Evolutionary conservation across 768 basidiomycete species (phyloP), one percentile per base, ranked within the genome.

Genomic region (Russula virescens): DNA sequence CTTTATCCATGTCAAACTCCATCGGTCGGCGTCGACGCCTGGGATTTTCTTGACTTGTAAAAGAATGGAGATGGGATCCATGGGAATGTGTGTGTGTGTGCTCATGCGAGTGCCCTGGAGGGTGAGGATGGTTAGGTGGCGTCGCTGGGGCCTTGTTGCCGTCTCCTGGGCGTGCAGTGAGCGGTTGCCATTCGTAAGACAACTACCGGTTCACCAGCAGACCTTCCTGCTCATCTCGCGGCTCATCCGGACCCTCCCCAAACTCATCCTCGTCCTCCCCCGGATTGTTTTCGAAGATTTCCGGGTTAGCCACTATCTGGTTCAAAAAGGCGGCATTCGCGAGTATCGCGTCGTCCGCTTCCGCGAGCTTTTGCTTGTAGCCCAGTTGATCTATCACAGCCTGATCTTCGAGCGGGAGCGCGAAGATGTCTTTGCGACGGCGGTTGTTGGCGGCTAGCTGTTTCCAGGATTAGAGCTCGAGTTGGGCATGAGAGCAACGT

Each of bases 1-100:
- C 77, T 71, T 96, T 95, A 71, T 97, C 93, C 85, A 90, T 88
- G 68, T 93, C 89, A 63, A 82, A 82, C 42, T 91, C 89, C 0
- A 81, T 84, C 0, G 85, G 81, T 61, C 75, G 79, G 66, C 79
- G 80, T 34, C 59, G 63, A 47, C 73, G 69, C 51, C 62, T 52
- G 53, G 71, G 49, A 40, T 67, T 50, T 47, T 64, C 68, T 56
- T 51, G 56, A 62, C 51, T 18, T 46, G 13, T 18, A 7, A 61
- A 45, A 34, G 66, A 45, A 56, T 73, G 73, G 6, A 68, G 58
- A 45, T 70, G 69, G 8, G 66, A 34, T 28, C 40, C 63, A 62
- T 72, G 75, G 21, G 70, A 57, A 59, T 74, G 70, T 25, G 69
- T 53, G 60, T 75, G 73, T n/a, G 68, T 68, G 67, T 80, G 80